These are phyloP conservation scores for Forsythia viridissima DNA, from an alignment of 257 asterid species.

Conservation along the genomic window DNA sequence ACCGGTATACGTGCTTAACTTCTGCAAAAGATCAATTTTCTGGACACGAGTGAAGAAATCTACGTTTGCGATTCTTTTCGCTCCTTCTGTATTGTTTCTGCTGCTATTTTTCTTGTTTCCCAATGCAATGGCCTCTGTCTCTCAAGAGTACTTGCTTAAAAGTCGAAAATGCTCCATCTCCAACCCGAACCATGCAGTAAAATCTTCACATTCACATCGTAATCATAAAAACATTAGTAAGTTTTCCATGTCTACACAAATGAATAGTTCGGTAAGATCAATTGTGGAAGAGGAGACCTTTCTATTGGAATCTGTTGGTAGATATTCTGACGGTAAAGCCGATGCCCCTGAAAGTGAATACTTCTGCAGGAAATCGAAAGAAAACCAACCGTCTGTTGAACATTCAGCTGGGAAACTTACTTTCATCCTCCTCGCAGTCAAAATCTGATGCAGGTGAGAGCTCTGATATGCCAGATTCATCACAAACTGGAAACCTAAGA, in stretches of 20 bases:
- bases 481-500: conserved; percentile 43
- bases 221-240: conserved; percentile 25
- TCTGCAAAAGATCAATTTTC: conserved; percentile 60
- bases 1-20: conserved; percentile 50
- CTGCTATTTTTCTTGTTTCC: conserved; percentile 45
- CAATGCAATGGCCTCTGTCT: conserved; percentile 28
- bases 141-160: conserved; percentile 30
- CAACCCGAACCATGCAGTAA: conserved; percentile 22
- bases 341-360: conserved; percentile 17
- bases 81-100: conserved; percentile 43
- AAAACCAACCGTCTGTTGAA: conserved; percentile 27
- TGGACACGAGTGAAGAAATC: conserved; percentile 55
- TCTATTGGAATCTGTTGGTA: conserved; percentile 35
- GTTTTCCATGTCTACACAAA: conserved; percentile 29
- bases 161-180: conserved; percentile 37
- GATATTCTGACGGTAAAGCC: conserved; percentile 24
- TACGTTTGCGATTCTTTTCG: conserved; percentile 35
- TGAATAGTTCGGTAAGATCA: conserved; percentile 39
- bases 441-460: conserved; percentile 34
- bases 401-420: conserved; percentile 21
- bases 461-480: conserved; percentile 32
- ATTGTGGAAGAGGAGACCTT: conserved; percentile 38
- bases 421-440: conserved; percentile 13
- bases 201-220: conserved; percentile 26
- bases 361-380: conserved; percentile 24